phyloP scores from a whole-genome alignment of 75 land plant species.

The Isoetes taiwanensis region DNA sequence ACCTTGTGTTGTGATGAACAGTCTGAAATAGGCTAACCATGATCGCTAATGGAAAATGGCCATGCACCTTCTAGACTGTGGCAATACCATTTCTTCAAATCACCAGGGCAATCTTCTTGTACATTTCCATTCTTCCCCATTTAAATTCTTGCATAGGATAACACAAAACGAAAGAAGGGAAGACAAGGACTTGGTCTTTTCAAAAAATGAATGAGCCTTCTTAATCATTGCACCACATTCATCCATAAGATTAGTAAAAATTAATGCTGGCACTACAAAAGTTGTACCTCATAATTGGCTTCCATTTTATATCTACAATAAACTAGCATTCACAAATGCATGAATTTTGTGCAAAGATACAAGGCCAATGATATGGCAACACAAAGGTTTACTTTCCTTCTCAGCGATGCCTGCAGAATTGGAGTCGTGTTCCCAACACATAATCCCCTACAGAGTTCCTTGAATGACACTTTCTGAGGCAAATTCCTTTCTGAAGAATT shows the following conservation, averaged over 20 bases:
- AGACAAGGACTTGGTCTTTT: slow-evolving; percentile 50
- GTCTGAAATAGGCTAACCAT: slow-evolving; percentile 90
- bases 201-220: slow-evolving; percentile 61
- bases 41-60: slow-evolving; percentile 89
- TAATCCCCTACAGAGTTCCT: too few relatives aligned
- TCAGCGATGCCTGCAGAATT: too few relatives aligned
- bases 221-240: slow-evolving; percentile 46
- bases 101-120: slow-evolving; percentile 63
- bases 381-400: too few relatives aligned
- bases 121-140: slow-evolving; percentile 32
- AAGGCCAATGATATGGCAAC: too few relatives aligned
- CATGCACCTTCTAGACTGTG: slow-evolving; percentile 86
- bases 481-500: too few relatives aligned
- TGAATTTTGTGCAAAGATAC: too few relatives aligned
- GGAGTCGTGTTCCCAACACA: too few relatives aligned
- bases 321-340: too few relatives aligned
- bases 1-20: slow-evolving; percentile 79
- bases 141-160: neutral
- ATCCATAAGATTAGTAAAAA: slow-evolving; percentile 47
- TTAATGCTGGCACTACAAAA: slow-evolving; percentile 66
- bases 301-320: slow-evolving; percentile 90
- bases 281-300: slow-evolving; percentile 90
- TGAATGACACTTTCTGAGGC: too few relatives aligned
- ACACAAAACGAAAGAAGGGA: neutral
- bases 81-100: slow-evolving; percentile 61